Conservation (phyloP, 2,329 filamentous ascomycete species). For the Zarea fungicola region DNA sequence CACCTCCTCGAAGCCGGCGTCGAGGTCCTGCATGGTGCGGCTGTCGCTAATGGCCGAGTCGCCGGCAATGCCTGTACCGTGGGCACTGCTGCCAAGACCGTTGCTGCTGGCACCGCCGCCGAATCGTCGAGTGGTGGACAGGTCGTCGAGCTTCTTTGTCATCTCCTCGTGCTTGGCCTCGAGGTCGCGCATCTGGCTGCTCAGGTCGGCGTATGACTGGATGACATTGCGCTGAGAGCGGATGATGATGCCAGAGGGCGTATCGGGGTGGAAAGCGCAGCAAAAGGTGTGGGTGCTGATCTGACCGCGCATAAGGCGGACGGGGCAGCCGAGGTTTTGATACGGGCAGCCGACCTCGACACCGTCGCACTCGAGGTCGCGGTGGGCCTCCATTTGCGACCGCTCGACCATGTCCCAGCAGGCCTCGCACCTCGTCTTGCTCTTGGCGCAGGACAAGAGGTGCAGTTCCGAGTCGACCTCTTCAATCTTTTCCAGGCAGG, state of each 20-base stretch:
- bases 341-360: constrained; percentile 44
- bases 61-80: background rate
- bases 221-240: constrained; percentile 45
- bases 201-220: constrained; percentile 32
- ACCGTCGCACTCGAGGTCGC: constrained; percentile 45
- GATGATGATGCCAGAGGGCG: constrained; percentile 47
- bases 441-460: constrained; percentile 38
- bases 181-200: constrained; percentile 30
- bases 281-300: constrained; percentile 40
- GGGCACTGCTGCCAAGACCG: too few species aligned
- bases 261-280: constrained; percentile 48
- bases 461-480: constrained; percentile 36
- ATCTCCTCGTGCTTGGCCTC: constrained; percentile 30
- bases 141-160: constrained; percentile 29
- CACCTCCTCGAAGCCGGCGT: constrained; percentile 48
- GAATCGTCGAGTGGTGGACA: constrained; percentile 31
- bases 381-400: constrained; percentile 42
- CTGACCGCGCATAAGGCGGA: constrained; percentile 27
- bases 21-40: constrained; percentile 38
- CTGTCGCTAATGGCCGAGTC: constrained; percentile 46
- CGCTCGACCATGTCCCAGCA: constrained; percentile 42
- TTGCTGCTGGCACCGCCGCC: too few species aligned
- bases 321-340: constrained; percentile 31
- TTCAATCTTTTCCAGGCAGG: constrained; percentile 47
- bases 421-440: constrained; percentile 43